Conservation (phyloP, 352 stramenopile species). For the Phytophthora megakarya region DNA sequence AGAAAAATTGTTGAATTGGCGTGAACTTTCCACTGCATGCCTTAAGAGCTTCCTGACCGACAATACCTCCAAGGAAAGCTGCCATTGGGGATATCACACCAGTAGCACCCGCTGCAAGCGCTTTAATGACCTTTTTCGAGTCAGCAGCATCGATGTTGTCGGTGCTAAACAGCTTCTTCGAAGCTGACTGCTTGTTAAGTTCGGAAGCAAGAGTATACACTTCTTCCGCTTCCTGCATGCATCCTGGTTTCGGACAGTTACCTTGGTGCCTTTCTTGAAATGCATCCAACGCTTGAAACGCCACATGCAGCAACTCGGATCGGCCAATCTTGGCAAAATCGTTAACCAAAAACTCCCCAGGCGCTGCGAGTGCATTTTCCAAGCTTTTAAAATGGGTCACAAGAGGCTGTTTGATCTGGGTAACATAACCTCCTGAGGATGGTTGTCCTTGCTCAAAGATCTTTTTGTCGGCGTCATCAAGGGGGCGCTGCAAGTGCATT, state of each 20-base stretch:
- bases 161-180: constrained; percentile 66
- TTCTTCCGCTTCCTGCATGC: constrained; percentile 79
- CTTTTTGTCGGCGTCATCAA: constrained; percentile 71
- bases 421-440: constrained; percentile 87
- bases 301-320: constrained; percentile 89
- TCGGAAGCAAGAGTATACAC: constrained; percentile 84
- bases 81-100: constrained; percentile 97
- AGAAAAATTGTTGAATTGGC: constrained; percentile 99
- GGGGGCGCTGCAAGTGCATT: no score
- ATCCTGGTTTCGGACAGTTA: constrained; percentile 88
- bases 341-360: constrained; percentile 96
- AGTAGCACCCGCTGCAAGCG: constrained; percentile 85
- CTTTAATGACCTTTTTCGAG: constrained; percentile 75
- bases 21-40: constrained; percentile 99
- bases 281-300: constrained; percentile 86
- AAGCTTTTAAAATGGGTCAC: constrained; percentile 94
- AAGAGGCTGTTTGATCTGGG: constrained; percentile 96
- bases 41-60: constrained; percentile 98
- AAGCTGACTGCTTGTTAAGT: constrained; percentile 75
- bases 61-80: constrained; percentile 96
- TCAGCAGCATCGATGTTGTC: constrained; percentile 66
- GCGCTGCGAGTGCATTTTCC: constrained; percentile 78
- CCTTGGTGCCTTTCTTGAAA: constrained; percentile 82
- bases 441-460: constrained; percentile 68
- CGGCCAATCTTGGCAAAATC: constrained; percentile 98